A percentile compares a stretch with the other conserved stretches of the same genome.
These are phyloP conservation scores for Heterobasidion annosum DNA, from an alignment of 1,284 basidiomycete species.

Conservation along the genomic window DNA sequence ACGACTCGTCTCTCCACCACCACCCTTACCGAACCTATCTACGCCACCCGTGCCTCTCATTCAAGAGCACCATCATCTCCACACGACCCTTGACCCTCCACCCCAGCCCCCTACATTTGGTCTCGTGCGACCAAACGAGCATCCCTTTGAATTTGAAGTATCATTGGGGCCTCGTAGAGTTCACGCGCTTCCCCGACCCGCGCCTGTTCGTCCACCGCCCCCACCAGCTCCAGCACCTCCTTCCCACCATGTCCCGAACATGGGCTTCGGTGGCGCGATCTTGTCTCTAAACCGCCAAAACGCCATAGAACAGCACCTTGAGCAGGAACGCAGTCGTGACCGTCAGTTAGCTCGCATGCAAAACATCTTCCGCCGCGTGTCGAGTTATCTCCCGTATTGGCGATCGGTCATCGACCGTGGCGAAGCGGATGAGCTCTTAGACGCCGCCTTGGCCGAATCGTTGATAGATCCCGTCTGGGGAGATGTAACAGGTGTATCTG, in stretches of 20 bases:
- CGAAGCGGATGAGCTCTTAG: constrained; percentile 7
- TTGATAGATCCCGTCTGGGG: constrained; percentile 13
- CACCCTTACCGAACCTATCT: constrained; percentile 19
- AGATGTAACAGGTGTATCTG: constrained; percentile 11
- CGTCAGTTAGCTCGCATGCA: constrained; percentile 14
- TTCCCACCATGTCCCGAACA: constrained; percentile 45
- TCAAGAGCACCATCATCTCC: constrained; percentile 10
- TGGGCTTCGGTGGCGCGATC: constrained; percentile 65
- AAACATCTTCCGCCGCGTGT: constrained; percentile 6
- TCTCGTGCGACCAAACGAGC: constrained; percentile 28
- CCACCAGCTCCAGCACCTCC: constrained; percentile 24
- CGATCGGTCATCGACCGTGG: not conserved
- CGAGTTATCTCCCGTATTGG: not conserved
- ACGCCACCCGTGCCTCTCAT: constrained; percentile 34
- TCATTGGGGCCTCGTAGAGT: constrained; percentile 8
- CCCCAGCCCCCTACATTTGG: constrained; percentile 17
- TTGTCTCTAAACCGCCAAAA: constrained; percentile 31
- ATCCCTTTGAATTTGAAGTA: constrained; percentile 38
- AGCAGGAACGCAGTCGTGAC: constrained; percentile 9
- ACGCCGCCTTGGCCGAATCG: constrained; percentile 19
- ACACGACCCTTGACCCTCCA: constrained; percentile 9
- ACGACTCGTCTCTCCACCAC: constrained; percentile 34
- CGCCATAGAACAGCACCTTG: constrained; percentile 12
- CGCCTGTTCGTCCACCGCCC: constrained; percentile 7
- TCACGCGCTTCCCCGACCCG: constrained; percentile 11